Conservation (phyloP, 2,329 filamentous ascomycete genomes). For the Exophiala xenobiotica region DNA sequence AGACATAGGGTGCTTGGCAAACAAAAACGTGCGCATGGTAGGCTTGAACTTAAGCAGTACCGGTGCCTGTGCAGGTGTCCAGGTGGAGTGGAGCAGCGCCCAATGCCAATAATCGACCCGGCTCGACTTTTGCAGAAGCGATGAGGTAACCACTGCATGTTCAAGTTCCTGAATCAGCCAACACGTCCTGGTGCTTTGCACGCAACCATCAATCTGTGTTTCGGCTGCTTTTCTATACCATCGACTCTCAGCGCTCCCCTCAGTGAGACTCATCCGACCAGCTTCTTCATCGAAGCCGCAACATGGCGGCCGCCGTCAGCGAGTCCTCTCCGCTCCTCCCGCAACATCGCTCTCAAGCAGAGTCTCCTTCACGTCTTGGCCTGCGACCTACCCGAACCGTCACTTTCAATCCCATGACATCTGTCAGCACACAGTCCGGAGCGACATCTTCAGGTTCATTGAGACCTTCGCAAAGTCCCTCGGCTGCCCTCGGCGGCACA, state of each 20-base stretch:
- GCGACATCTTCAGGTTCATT: conserved; percentile 43
- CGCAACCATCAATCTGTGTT: not conserved
- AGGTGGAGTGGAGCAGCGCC: too few species aligned
- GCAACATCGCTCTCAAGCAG: conserved; percentile 34
- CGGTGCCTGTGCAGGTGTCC: too few species aligned
- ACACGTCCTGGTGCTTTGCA: not conserved
- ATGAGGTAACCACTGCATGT: not conserved
- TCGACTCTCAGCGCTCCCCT: not conserved
- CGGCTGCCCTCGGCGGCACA: conserved; percentile 36
- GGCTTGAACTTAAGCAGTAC: too few species aligned
- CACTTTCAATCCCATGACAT: conserved; percentile 49
- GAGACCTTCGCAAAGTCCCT: conserved; percentile 42
- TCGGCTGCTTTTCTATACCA: not conserved
- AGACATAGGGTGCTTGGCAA: not conserved
- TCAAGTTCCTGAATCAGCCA: too few species aligned
- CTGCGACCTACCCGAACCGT: conserved; percentile 44
- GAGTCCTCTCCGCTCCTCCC: conserved; percentile 46
- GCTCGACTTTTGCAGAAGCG: not conserved
- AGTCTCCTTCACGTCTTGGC: conserved; percentile 30
- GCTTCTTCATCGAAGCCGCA: not conserved
- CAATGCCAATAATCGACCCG: too few species aligned
- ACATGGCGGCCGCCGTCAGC: conserved; percentile 36
- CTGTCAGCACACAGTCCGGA: conserved; percentile 45
- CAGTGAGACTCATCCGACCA: not conserved
- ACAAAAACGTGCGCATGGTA: not conserved